These are phyloP conservation scores for Pelargonium nanum DNA, from an alignment of 345 rosid species.

Conservation along the genomic window DNA sequence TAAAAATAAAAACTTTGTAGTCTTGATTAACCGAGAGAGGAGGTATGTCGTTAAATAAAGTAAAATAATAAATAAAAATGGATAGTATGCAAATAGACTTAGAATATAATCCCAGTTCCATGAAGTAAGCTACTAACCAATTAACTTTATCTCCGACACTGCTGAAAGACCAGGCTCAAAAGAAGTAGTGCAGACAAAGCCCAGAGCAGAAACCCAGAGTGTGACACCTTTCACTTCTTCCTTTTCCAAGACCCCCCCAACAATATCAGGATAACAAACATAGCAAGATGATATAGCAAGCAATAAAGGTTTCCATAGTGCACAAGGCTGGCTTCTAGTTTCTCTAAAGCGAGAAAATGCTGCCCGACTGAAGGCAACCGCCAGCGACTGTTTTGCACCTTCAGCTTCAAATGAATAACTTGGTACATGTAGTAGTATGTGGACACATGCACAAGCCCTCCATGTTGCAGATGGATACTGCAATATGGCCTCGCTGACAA, in stretches of 20 bases:
- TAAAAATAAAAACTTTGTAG: neutral
- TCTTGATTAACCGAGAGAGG: no score
- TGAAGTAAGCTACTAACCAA: constrained; percentile 31
- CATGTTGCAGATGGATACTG: constrained; percentile 69
- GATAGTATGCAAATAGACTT: neutral
- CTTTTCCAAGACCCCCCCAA: constrained; percentile 48
- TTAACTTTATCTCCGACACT: constrained; percentile 53
- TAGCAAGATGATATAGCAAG: constrained; percentile 77
- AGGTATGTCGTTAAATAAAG: neutral
- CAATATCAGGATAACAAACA: constrained; percentile 41
- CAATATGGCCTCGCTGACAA: constrained; percentile 54
- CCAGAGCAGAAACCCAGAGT: constrained; percentile 58
- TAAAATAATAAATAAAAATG: neutral
- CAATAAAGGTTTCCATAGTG: constrained; percentile 64
- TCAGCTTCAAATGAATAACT: constrained; percentile 45
- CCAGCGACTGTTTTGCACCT: constrained; percentile 43
- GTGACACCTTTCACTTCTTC: constrained; percentile 43
- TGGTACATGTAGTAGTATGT: constrained; percentile 56
- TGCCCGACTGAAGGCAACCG: constrained; percentile 37
- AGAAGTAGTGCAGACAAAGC: constrained; percentile 30
- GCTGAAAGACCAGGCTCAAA: constrained; percentile 31
- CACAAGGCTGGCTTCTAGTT: constrained; percentile 46
- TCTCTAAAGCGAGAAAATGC: constrained; percentile 59
- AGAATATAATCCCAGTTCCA: neutral
- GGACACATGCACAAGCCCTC: constrained; percentile 75